phyloP scores from a whole-genome alignment of 164 flowering plant species.

The Piper betle region DNA sequence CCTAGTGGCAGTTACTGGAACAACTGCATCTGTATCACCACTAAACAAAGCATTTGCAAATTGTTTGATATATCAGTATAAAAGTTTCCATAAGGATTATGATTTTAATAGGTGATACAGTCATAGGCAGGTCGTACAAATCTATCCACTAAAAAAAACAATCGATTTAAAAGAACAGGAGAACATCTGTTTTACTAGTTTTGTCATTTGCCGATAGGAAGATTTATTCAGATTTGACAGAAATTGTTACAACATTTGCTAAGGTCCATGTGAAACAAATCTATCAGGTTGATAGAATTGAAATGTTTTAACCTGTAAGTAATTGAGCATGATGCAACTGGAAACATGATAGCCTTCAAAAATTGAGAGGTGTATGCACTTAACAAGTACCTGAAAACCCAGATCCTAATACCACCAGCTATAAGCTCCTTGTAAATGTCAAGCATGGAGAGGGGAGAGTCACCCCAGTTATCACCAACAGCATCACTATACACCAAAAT shows the following conservation, averaged over 20 bases:
- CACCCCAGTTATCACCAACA: slow-evolving; percentile 64
- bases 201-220: no score
- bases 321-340: neutral
- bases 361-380: no score
- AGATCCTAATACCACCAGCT: slow-evolving; percentile 67
- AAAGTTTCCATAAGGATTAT: neutral
- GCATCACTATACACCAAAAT: slow-evolving; percentile 38
- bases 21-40: slow-evolving; percentile 92
- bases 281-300: no score
- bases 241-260: no score
- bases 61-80: no score
- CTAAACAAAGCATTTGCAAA: slow-evolving; percentile 25
- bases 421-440: slow-evolving; percentile 78
- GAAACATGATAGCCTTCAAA: no score
- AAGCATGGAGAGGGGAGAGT: slow-evolving; percentile 87
- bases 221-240: no score
- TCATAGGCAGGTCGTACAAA: no score
- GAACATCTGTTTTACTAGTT: no score
- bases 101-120: no score
- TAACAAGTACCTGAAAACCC: slow-evolving; percentile 70
- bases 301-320: neutral
- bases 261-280: no score
- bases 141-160: no score
- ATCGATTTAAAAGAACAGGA: neutral
- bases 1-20: slow-evolving; percentile 85